These are phyloP conservation scores for Lipomyces oligophaga DNA, from an alignment of 805 yeast species.

Conservation along the genomic window DNA sequence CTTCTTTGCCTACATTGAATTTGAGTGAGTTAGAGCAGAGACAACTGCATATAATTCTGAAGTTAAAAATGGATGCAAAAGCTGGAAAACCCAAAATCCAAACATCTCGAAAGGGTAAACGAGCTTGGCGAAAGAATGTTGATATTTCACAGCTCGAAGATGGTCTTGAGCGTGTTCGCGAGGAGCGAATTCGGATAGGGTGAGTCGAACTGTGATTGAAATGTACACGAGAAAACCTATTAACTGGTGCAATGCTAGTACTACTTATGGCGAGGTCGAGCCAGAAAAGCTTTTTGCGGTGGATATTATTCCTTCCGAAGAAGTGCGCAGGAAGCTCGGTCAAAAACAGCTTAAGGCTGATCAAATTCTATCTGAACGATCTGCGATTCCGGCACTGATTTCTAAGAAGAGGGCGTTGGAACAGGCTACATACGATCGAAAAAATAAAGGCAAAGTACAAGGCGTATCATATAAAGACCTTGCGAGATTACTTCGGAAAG, in stretches of 20 bases:
- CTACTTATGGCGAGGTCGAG: slow-evolving; percentile 8
- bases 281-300: slow-evolving; percentile 23
- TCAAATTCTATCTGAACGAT: slow-evolving; percentile 70
- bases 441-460: slow-evolving; percentile 47
- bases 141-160: slow-evolving; percentile 75
- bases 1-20: too few relatives aligned
- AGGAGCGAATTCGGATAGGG: slow-evolving; percentile 46
- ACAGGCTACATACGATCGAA: slow-evolving; percentile 33
- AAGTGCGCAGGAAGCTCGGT: slow-evolving; percentile 5
- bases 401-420: slow-evolving; percentile 36
- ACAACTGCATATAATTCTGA: too few relatives aligned
- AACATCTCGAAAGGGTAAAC: slow-evolving; percentile 86
- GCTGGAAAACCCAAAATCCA: slow-evolving; percentile 40
- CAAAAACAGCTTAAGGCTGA: slow-evolving; percentile 46
- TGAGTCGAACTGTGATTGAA: too few relatives aligned
- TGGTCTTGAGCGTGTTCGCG: slow-evolving; percentile 65
- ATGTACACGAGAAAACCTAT: too few relatives aligned
- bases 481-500: slow-evolving; percentile 62
- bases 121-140: slow-evolving; percentile 88
- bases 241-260: too few relatives aligned
- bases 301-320: slow-evolving; percentile 11
- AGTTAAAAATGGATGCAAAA: neutral
- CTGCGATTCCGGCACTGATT: slow-evolving; percentile 68
- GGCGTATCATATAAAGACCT: slow-evolving; percentile 64
- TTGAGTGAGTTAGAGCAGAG: too few relatives aligned